Base-by-base conservation (phyloP, 2,329 filamentous ascomycete species). In the Raffaelea arxii region DNA sequence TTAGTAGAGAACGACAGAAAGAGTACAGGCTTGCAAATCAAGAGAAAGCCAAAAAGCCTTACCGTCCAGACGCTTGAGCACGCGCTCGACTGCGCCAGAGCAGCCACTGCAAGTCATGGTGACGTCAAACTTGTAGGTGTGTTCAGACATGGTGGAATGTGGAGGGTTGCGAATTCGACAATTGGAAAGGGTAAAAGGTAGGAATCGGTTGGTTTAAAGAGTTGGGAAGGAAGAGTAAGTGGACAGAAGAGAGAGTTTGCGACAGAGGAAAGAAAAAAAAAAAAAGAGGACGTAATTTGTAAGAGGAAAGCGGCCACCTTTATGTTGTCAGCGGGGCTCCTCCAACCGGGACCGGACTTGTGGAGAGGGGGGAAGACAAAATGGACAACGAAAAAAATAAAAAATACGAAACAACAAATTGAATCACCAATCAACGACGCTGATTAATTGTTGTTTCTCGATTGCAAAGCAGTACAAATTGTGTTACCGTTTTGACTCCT, bases 111-210 rank as follows among this genome's bases (percentile, higher is more conserved):
- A 98, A 75, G 74, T 85, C 92, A 98, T 98, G 67, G 72, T 75
- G 65, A 97, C 80, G 68, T 90, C 82, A 75, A 97, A 97, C 67
- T 92, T 87, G 84, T 97, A 97, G 56, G 80, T 86, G 74, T 95
- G 88, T 58, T 86, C 80, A 50, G 81, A 70, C 85, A 90, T 89
- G 59, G 55, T 73, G 41, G 7, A 19, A 30, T 30, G 27, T 16
- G 16, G 16, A 30, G 27, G 27, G 27, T 30, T 16, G 27, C 16
- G 27, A 30, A 16, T 16, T 30, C 16, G 27, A 16, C 9, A 30
- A 16, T 30, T 30, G 27, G 27, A 16, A 16, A 30, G 27, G 27
- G 27, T 16, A 9, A 16, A 9, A 30, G 27, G 9, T 32, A 16
- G 9, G 27, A 10, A 32, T 9, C 10, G 27, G 9, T 32, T 9